phyloP scores from a whole-genome alignment of 768 basidiomycete genomes.

The Crassisporium funariophilum region DNA sequence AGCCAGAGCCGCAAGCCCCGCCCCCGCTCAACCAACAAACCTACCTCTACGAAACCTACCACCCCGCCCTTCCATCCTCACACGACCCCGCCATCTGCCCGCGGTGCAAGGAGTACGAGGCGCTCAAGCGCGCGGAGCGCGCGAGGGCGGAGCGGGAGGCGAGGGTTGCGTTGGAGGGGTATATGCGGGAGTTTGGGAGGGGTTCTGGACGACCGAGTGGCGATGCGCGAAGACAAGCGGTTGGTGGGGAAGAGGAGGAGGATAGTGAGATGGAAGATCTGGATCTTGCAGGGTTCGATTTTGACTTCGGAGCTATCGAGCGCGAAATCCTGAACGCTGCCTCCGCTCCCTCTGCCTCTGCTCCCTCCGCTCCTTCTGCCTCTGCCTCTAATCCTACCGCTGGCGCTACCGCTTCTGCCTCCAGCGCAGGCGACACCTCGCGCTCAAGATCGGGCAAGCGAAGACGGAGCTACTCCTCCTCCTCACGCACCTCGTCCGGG shows the following conservation, averaged over 20 bases:
- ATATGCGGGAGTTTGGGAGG: constrained; percentile 28
- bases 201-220: constrained; percentile 4
- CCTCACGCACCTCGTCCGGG: too few relatives aligned
- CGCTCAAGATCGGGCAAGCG: too few relatives aligned
- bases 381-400: neutral
- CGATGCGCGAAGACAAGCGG: neutral
- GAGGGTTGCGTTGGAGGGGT: constrained; percentile 22
- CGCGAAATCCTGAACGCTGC: neutral
- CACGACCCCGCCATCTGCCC: constrained; percentile 1
- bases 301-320: constrained; percentile 13
- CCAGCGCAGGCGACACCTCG: too few relatives aligned
- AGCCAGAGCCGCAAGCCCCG: too few relatives aligned
- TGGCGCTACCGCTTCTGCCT: too few relatives aligned
- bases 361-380: neutral
- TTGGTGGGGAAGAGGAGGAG: constrained; percentile 1
- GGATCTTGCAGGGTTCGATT: constrained; percentile 10
- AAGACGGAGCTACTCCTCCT: too few relatives aligned
- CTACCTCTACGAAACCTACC: too few relatives aligned
- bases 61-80: neutral
- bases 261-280: constrained; percentile 24
- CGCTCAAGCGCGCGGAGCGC: constrained; percentile 7
- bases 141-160: constrained; percentile 19
- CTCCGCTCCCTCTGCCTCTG: neutral
- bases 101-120: constrained; percentile 1
- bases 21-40: too few relatives aligned